A percentile compares a stretch with the other conserved stretches of the same genome.
These are phyloP conservation scores for Cryptosporidium parvum DNA, from an alignment of 169 alveolate genomes.

Conservation along the genomic window DNA sequence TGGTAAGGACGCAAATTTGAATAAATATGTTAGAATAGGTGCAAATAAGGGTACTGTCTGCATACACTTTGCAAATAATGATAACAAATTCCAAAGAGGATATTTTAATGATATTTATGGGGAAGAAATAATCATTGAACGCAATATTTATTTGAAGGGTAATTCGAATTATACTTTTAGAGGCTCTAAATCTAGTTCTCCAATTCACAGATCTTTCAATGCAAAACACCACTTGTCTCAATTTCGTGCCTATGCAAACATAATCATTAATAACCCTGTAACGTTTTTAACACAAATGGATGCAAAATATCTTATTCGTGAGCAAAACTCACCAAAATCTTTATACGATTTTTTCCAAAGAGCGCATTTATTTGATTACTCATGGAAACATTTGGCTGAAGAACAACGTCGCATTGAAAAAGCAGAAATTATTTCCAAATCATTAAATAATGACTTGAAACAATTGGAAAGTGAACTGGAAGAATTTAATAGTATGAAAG, in stretches of 20 bases:
- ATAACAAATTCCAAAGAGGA: neutral
- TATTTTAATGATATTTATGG: constrained; percentile 55
- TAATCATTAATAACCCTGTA: constrained; percentile 57
- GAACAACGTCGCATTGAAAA: constrained; percentile 57
- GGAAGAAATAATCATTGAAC: constrained; percentile 62
- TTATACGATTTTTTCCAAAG: constrained; percentile 69
- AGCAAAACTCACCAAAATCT: constrained; percentile 63
- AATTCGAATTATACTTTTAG: constrained; percentile 29
- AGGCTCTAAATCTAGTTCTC: constrained; percentile 44
- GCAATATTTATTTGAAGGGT: constrained; percentile 44
- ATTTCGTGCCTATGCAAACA: constrained; percentile 57
- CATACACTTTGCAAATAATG: constrained; percentile 44
- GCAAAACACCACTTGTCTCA: constrained; percentile 39
- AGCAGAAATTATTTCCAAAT: constrained; percentile 34
- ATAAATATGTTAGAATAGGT: constrained; percentile 48
- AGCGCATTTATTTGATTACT: constrained; percentile 52
- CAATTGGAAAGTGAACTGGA: constrained; percentile 8
- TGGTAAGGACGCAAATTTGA: constrained; percentile 48
- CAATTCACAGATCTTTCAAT: constrained; percentile 28
- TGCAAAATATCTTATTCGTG: constrained; percentile 68
- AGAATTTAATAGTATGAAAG: neutral
- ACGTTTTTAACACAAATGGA: constrained; percentile 54
- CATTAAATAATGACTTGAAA: neutral
- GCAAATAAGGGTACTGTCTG: constrained; percentile 39
- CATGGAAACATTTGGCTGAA: constrained; percentile 51